phyloP scores from a whole-genome alignment of 2,329 filamentous ascomycete species.

The Phaeomoniella chlamydospora region DNA sequence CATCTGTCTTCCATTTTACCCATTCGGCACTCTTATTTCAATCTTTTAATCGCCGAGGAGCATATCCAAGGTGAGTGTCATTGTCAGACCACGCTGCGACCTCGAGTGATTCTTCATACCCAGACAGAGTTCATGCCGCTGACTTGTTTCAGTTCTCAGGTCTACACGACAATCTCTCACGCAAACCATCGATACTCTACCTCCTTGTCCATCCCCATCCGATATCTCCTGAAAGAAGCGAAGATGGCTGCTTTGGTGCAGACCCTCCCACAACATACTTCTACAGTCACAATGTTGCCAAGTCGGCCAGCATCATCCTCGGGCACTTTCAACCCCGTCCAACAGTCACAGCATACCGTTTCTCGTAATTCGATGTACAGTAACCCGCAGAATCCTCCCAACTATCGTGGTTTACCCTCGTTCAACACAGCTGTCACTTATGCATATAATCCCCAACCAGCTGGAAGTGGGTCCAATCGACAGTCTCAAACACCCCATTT shows the following conservation, averaged over 20 bases:
- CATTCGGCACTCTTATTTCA: no score
- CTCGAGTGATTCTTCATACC: no score
- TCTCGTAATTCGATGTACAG: slow-evolving; percentile 24
- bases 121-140: no score
- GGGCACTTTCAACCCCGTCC: slow-evolving; percentile 33
- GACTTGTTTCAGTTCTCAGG: no score
- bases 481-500: slow-evolving; percentile 39
- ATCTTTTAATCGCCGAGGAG: no score
- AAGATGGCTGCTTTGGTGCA: slow-evolving; percentile 78
- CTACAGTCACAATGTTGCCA: slow-evolving; percentile 62
- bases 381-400: slow-evolving; percentile 21
- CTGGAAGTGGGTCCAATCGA: slow-evolving; percentile 19
- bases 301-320: slow-evolving; percentile 53
- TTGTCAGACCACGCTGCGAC: no score
- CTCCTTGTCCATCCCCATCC: no score
- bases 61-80: no score
- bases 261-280: slow-evolving; percentile 61
- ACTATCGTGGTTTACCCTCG: slow-evolving; percentile 41
- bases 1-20: no score
- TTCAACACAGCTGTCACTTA: slow-evolving; percentile 58
- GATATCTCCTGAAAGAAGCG: no score
- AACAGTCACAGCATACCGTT: slow-evolving; percentile 15
- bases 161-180: no score
- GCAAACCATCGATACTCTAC: neutral
- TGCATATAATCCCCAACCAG: slow-evolving; percentile 50